Evolutionary conservation across 176 grass and related monocot species (phyloP), one percentile per base, ranked within the genome.

Genomic region (Chloris gayana): DNA sequence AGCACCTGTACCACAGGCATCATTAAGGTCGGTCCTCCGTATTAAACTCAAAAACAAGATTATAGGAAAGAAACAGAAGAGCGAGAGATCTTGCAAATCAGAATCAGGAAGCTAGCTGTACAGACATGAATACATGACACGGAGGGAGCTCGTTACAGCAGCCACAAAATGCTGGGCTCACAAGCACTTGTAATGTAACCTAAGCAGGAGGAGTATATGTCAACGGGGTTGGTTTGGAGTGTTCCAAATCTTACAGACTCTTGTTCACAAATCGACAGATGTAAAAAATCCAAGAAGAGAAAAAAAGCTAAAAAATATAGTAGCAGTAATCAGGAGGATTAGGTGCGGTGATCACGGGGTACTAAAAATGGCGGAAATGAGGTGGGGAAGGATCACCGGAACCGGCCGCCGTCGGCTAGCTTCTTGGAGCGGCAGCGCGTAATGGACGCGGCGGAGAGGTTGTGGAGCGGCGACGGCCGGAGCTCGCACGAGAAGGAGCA

Each of bases 361-460:
- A 75, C n/a, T n/a, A 30, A 67, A 67, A 77, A 41, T 4, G 50
- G 65, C 5, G 31, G 65, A 84, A 42, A 42, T 11, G 57, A 69
- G 2, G 10, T 9, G 12, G 46, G 13, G 15, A 42, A 64, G 66
- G 67, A 74, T 98, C 92, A 98, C 57, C 84, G 87, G 69, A 90
- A 92, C 70, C 85, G 87, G 39, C 88, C 85, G 69, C 70, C 65
- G 83, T 87, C 85, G 68, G 90, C 90, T 50, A 92, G 84, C 85
- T 94, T 98, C 65, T 81, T 73, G 25, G 95, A 98, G 0, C 95
- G 85, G 71, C 89, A 89, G 65, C 88, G 89, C 1, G 85, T 67
- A 1, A 98, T 72, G n/a, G 93, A 25, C 0, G 45, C 76, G 15
- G 86, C 57, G 47, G 70, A 24, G 58, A 82, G 84, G 12, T 26